Base-by-base conservation (phyloP, 768 basidiomycete genomes). In the Leccinum aurantiacum region DNA sequence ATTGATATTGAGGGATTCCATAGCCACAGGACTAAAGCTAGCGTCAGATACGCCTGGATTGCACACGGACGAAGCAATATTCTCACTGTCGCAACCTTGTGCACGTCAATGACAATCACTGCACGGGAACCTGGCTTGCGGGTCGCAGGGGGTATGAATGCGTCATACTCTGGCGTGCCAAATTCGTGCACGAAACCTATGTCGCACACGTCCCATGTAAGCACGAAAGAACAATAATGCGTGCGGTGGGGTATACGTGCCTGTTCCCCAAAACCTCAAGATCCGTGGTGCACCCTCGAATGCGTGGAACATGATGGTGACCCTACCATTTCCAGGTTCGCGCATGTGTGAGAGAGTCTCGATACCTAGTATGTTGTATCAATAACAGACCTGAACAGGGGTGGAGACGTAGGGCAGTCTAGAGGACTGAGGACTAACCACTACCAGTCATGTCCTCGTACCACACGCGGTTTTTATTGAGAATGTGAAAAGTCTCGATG, bases 401-500 rank as follows among this genome's bases (percentile, higher is more conserved):
- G 55, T 50, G 48, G 46, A 49, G 47, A 13, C 1, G 14, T 4
- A 56, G 22, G 22, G 1, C 5, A 38, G 9, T 8, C 1, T 24
- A 14, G 22, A 31, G 27, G 37, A 54, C 14, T 13, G 13, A 22
- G 27, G n/a, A 75, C 79, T 46, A 60, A 86, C 87, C 87, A 61
- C 86, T 85, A 9, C 89, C 89, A 19, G 83, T 85, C 49, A 88
- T 76, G 68, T 90, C 88, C 66, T 90, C 87, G 62, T 90, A 90
- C 89, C 88, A 90, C 2, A 86, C 84, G 50, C 71, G 75, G 46
- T 77, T 81, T 19, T 79, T 71, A 58, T 82, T 75, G 15, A 80
- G 76, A 61, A 89, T 68, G 64, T 86, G 86, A 66, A 91, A 88
- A 4, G 82, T 82, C 8, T 83, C 83, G 60, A 79, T 73, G 27